Evolutionary conservation across 148 eudicot species (phyloP).

Genomic region (Fagopyrum homotropicum): DNA sequence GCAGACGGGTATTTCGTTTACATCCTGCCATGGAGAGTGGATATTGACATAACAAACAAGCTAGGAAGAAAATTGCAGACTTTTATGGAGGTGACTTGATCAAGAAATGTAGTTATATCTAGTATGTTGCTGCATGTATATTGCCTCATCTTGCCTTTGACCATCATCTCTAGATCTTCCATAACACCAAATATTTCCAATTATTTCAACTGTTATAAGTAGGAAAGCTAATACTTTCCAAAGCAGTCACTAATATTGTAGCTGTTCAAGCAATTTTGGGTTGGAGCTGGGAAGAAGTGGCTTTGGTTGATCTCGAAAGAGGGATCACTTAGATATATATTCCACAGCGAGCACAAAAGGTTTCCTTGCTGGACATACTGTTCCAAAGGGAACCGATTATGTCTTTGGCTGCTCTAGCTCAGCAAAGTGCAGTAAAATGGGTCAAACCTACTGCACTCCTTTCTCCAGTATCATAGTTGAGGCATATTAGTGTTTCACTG

Average conservation of each 20-base stretch:
- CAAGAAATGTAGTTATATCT: neutral
- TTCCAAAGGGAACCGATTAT: conserved; percentile 80
- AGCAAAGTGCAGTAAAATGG: conserved; percentile 62
- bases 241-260: neutral
- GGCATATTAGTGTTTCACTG: conserved; percentile 62
- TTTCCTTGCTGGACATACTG: conserved; percentile 78
- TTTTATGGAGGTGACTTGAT: neutral
- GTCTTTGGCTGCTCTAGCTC: conserved; percentile 88
- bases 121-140: neutral
- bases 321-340: conserved; percentile 54
- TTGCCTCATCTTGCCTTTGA: neutral
- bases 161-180: neutral
- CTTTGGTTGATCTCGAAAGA: conserved; percentile 66
- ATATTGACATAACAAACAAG: neutral
- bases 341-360: conserved; percentile 43
- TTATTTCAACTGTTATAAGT: conserved; percentile 1
- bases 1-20: neutral
- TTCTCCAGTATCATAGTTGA: conserved; percentile 87
- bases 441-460: conserved; percentile 92
- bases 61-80: neutral
- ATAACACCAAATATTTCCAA: neutral
- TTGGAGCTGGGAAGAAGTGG: conserved; percentile 99
- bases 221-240: neutral
- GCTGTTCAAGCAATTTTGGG: conserved; percentile 76
- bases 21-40: neutral